A percentile compares a stretch with the other conserved stretches of the same genome.
These are phyloP conservation scores for Podaxis pistillaris DNA, from an alignment of 768 basidiomycete species.

Conservation along the genomic window DNA sequence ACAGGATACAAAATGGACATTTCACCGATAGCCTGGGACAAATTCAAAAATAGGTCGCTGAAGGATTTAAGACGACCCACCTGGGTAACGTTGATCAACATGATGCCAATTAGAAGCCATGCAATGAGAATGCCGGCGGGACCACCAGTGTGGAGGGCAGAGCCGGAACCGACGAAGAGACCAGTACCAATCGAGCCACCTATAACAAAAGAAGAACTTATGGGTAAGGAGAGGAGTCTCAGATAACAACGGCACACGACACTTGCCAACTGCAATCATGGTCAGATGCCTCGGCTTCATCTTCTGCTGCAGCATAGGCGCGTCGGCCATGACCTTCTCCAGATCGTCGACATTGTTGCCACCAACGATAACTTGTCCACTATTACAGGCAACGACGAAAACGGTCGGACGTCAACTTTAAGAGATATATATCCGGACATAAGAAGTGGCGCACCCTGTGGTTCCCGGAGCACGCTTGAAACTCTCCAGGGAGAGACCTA, in stretches of 20 bases:
- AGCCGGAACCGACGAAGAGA: slow-evolving; percentile 46
- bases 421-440: background rate
- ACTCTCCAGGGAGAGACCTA: slow-evolving; percentile 40
- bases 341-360: slow-evolving; percentile 31
- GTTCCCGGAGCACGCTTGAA: slow-evolving; percentile 47
- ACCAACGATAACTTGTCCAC: slow-evolving; percentile 38
- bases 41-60: background rate
- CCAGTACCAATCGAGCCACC: slow-evolving; percentile 50
- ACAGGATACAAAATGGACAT: slow-evolving; percentile 49
- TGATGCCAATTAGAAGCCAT: slow-evolving; percentile 44
- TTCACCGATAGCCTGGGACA: slow-evolving; percentile 42
- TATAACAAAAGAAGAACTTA: slow-evolving; percentile 13
- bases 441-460: slow-evolving; percentile 35
- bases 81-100: slow-evolving; percentile 50
- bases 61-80: slow-evolving; percentile 19
- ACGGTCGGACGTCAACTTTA: background rate
- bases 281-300: slow-evolving; percentile 46
- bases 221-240: background rate
- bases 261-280: slow-evolving; percentile 49
- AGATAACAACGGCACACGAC: background rate
- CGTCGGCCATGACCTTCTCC: slow-evolving; percentile 35
- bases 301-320: slow-evolving; percentile 46
- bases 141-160: slow-evolving; percentile 37
- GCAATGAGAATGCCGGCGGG: slow-evolving; percentile 43
- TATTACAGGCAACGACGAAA: slow-evolving; percentile 12